phyloP scores from a whole-genome alignment of 257 asterid genomes.

The Lycium ferocissimum region DNA sequence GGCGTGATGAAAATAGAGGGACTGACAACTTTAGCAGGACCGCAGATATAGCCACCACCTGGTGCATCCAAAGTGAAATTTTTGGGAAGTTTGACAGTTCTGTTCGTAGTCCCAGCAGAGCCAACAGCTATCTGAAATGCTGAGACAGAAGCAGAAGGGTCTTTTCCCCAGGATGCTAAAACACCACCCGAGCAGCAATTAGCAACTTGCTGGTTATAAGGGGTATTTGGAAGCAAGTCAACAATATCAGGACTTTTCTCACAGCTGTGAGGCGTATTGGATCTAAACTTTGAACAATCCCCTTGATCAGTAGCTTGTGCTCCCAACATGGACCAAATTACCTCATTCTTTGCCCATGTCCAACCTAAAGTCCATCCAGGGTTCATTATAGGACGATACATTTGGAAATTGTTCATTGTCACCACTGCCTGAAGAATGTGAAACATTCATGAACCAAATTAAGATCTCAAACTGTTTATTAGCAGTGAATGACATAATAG shows the following conservation, averaged over 20 bases:
- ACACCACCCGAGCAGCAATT: constrained; percentile 45
- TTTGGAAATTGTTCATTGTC: constrained; percentile 41
- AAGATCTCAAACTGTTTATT: neutral
- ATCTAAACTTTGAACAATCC: constrained; percentile 39
- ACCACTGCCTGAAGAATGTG: constrained; percentile 32
- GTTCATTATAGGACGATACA: constrained; percentile 31
- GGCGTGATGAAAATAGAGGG: constrained; percentile 15
- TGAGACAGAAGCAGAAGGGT: constrained; percentile 26
- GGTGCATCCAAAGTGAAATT: constrained; percentile 40
- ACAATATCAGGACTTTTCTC: constrained; percentile 30
- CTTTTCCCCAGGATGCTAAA: constrained; percentile 31
- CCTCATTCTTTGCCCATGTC: constrained; percentile 42
- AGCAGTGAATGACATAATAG: neutral
- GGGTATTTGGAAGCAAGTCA: constrained; percentile 36
- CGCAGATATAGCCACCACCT: constrained; percentile 41
- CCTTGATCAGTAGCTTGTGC: constrained; percentile 42
- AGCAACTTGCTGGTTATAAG: constrained; percentile 40
- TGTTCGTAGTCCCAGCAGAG: constrained; percentile 32
- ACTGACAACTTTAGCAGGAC: constrained; percentile 30
- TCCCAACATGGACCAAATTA: constrained; percentile 39
- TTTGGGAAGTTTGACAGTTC: constrained; percentile 37
- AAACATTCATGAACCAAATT: neutral
- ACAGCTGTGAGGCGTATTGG: constrained; percentile 40
- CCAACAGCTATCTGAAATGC: constrained; percentile 41
- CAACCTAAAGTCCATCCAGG: constrained; percentile 47